These are phyloP conservation scores for Boletus rubescentipes DNA, from an alignment of 768 basidiomycete genomes.

Conservation along the genomic window DNA sequence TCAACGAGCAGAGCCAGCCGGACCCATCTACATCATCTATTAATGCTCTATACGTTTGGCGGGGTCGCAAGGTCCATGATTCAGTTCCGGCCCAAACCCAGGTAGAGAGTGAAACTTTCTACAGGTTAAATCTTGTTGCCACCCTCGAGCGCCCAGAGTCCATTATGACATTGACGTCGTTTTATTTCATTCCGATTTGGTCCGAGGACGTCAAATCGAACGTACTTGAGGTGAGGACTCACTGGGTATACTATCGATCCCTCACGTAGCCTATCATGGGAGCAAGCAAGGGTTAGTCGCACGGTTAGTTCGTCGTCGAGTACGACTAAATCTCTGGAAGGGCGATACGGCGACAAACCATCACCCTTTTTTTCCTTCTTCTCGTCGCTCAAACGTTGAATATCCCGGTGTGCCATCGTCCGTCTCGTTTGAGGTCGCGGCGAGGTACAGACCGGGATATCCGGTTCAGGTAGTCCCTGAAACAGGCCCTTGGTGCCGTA, in stretches of 20 bases:
- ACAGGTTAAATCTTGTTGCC: background rate
- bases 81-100: background rate
- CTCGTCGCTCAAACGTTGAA: background rate
- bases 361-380: too few species aligned
- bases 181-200: background rate
- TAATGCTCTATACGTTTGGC: background rate
- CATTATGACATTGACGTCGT: background rate
- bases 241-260: background rate
- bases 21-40: background rate
- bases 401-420: background rate
- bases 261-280: background rate
- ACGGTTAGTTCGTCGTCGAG: background rate
- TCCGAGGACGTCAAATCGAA: background rate
- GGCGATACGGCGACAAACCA: background rate
- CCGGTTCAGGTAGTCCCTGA: background rate
- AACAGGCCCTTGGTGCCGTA: background rate
- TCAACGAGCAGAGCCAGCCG: background rate
- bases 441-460: background rate
- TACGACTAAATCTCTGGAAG: too few species aligned
- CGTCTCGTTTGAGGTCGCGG: constrained; percentile 1
- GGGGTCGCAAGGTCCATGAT: background rate
- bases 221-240: constrained; percentile 13
- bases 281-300: background rate
- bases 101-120: background rate
- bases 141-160: background rate